Evolutionary conservation across 2,329 filamentous ascomycete species (phyloP), one percentile per base, ranked within the genome.

Genomic region (Colletotrichum magnum): DNA sequence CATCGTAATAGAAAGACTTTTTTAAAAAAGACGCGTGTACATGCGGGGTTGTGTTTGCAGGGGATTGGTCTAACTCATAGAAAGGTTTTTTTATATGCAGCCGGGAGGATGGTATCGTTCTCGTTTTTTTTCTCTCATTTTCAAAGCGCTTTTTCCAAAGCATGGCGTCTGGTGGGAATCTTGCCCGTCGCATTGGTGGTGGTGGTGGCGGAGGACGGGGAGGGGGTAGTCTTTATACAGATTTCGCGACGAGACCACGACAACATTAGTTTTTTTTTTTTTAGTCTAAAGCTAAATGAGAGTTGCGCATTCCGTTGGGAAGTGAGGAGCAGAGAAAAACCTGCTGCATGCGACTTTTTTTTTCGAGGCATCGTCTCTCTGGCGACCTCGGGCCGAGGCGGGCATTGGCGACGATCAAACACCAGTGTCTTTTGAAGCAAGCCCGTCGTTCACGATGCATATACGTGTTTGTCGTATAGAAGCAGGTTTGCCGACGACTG

Each of bases 71-170:
- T 12, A 12, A 53, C 47, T 43, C 50, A 64, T 43, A 68, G 53
- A 68, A 45, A 68, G 36, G 18, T 21, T 50, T 52, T 54, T 18
- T 43, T 52, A 41, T 47, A 43, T n/a, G 58, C 58, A 47, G 47
- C 47, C 47, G 47, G 41, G 58, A 7, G 13, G 15, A 7, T 51
- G 36, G 53, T 12, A 21, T 41, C 18, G 26, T 52, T 59, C 28
- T 41, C 43, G 58, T 26, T 26, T 16, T 39, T 47, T n/a, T 51
- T 51, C 21, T 21, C 4, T 26, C 26, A 16, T 21, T 68, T 56
- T 68, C 53, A 36, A 51, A 68, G 65, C 65, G 65, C 65, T 68
- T 68, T 50, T 58, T 57, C 39, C 47, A 60, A 68, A 68, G 65
- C 65, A 65, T 68, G 65, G 65, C 65, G 65, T 68, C 53, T 58